Base-by-base conservation (phyloP, 306 rosid species). In the Luffa aegyptiaca region DNA sequence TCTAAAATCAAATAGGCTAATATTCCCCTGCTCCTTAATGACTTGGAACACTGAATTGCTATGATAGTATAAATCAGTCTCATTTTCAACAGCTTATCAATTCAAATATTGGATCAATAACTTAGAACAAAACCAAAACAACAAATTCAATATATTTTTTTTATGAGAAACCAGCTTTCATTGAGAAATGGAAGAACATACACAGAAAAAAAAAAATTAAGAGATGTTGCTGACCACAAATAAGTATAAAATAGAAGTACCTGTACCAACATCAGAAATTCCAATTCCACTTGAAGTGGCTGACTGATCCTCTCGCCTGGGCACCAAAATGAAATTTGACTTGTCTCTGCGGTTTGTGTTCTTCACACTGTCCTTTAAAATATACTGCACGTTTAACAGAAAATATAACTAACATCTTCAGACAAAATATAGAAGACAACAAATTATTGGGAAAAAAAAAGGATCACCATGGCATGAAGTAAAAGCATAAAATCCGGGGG, bases 281-380 rank as follows among this genome's bases (percentile, higher is more conserved):
- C 85, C 92, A 85, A 86, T 88, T 18, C 86, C 84, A 76, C 86
- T 83, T 45, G 96, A 90, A 76, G 83, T 84, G 64, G 86, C 81
- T 45, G 81, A 81, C 73, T 88, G 93, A 85, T 89, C 91, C 55
- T 88, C 91, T 83, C 84, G 96, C 81, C 86, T 90, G 35, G 93
- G 80, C 52, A 91, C 80, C 57, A 85, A 83, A 80, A 16, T 77
- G 81, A 91, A 90, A 81, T 86, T 76, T 81, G 97, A 85, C 88
- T 86, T 93, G 81, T 84, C 96, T 83, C 82, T 95, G 21, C 92
- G 88, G 81, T 79, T 86, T 52, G 83, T 69, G 81, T 63, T 84
- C 85, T 83, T 95, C 45, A 82, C 82, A 80, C 81, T 84, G 79
- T 93, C 94, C 90, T 93, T 95, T 82, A 88, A 89, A 75, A 95